phyloP scores from a whole-genome alignment of 75 land plant species.

The Cryptomeria japonica region DNA sequence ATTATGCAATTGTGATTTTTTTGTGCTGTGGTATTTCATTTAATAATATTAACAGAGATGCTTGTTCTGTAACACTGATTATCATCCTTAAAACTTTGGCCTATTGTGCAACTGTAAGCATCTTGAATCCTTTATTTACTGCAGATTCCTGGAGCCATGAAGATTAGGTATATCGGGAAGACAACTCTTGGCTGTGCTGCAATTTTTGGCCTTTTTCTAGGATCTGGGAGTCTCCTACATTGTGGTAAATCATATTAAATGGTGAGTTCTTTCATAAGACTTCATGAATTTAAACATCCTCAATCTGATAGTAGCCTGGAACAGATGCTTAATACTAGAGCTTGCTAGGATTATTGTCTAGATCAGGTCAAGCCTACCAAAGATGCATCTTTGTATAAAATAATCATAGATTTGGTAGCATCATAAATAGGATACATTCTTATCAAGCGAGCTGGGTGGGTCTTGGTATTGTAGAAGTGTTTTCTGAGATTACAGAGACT shows the following conservation, averaged over 20 bases:
- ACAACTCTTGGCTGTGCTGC: constrained; percentile 91
- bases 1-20: not conserved
- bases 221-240: constrained; percentile 86
- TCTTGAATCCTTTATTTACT: not conserved
- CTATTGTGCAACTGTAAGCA: not conserved
- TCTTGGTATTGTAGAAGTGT: not conserved
- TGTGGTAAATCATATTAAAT: constrained; percentile 77
- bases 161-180: constrained; percentile 81
- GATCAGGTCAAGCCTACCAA: not conserved
- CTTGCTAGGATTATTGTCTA: not conserved
- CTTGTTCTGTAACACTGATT: not conserved
- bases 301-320: not conserved
- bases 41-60: not conserved
- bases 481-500: not conserved
- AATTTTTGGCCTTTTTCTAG: constrained; percentile 81
- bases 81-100: not conserved
- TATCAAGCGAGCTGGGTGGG: not conserved
- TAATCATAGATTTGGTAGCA: not conserved
- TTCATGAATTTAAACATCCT: not conserved
- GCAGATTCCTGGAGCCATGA: constrained; percentile 85
- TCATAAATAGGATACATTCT: not conserved
- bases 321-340: not conserved
- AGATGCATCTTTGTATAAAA: not conserved
- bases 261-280: not conserved
- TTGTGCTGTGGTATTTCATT: not conserved